Base-by-base conservation (phyloP, 306 rosid genomes). In the Luffa acutangula region DNA sequence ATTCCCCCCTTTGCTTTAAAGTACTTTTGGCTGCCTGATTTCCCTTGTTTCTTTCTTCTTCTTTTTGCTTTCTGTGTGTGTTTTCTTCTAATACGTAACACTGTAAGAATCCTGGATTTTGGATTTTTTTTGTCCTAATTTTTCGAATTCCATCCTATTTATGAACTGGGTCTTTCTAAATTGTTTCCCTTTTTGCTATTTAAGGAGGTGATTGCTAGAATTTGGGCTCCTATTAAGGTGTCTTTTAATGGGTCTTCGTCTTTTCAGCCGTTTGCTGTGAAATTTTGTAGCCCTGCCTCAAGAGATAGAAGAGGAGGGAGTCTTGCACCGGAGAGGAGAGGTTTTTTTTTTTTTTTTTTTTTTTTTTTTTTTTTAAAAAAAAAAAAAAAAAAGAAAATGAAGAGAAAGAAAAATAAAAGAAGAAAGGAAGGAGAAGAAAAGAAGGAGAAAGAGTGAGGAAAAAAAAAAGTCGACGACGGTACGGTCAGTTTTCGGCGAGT, bases 1-100 rank as follows among this genome's bases (percentile, higher is more conserved):
- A 9, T 79, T 77, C 69, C 77, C 25, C 31, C 73, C 18, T 66
- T 86, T 69, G 59, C 84, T 81, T 83, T 88, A 82, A 86, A 89
- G 93, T 83, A 65, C 31, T 41, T 60, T 9, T 56, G 10, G 3
- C 58, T 75, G 37, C 39, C 15, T 36, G 52, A 34, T 66, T 64
- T 14, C 15, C 14, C 52, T 49, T 25, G 73, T 67, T 71, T 25
- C 46, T 74, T 59, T 36, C 41, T 83, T 72, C 58, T 12, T 78
- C 52, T 77, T 78, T 81, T 72, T 76, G 73, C 15, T 77, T 17
- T 80, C 43, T 84, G 52, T 75, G 57, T 72, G 17, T 12, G 78
- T 51, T 59, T 4, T 81, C 64, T 66, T 83, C 73, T 62, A 7
- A 20, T 63, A 74, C 78, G 75, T 69, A 33, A 74, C 10, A 60